Evolutionary conservation across 768 basidiomycete species (phyloP).

Genomic region (Pulveroboletus frians): DNA sequence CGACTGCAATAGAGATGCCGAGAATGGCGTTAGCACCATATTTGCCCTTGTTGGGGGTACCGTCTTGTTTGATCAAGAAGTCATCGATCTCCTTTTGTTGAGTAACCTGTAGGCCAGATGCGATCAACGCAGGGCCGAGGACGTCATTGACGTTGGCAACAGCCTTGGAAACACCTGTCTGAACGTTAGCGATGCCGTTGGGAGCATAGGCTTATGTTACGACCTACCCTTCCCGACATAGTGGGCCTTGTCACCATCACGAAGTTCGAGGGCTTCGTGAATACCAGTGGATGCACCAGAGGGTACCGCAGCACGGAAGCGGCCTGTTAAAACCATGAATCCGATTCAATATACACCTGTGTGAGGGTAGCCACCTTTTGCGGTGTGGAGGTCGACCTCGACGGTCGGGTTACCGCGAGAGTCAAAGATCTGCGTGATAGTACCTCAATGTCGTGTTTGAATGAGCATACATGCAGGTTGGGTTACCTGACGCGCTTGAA

Average conservation of each 20-base stretch:
- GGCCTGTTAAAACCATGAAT: conserved; percentile 47
- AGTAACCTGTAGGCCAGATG: conserved; percentile 77
- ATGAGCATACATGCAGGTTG: not conserved
- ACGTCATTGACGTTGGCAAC: conserved; percentile 89
- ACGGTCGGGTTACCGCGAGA: conserved; percentile 98
- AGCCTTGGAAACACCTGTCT: conserved; percentile 84
- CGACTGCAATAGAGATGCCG: conserved; percentile 93
- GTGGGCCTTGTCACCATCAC: conserved; percentile 87
- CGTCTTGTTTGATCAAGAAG: conserved; percentile 97
- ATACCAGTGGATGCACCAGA: conserved; percentile 98
- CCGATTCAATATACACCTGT: conserved; percentile 6
- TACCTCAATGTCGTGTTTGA: conserved; percentile 8
- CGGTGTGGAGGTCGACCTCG: conserved; percentile 87
- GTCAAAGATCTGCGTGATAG: conserved; percentile 82
- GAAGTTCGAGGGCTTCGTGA: conserved; percentile 98
- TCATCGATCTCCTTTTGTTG: conserved; percentile 95
- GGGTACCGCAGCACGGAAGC: conserved; percentile 91
- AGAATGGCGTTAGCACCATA: conserved; percentile 99
- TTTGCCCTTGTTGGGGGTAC: conserved; percentile 97
- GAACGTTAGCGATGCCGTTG: not conserved
- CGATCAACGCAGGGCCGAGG: conserved; percentile 86
- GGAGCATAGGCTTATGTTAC: not conserved
- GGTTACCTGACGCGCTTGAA: conserved; percentile 86
- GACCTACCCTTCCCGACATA: conserved; percentile 92
- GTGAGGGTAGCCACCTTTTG: conserved; percentile 55